These are phyloP conservation scores for Chenopodium suecicum DNA, from an alignment of 148 eudicot species.

Conservation along the genomic window DNA sequence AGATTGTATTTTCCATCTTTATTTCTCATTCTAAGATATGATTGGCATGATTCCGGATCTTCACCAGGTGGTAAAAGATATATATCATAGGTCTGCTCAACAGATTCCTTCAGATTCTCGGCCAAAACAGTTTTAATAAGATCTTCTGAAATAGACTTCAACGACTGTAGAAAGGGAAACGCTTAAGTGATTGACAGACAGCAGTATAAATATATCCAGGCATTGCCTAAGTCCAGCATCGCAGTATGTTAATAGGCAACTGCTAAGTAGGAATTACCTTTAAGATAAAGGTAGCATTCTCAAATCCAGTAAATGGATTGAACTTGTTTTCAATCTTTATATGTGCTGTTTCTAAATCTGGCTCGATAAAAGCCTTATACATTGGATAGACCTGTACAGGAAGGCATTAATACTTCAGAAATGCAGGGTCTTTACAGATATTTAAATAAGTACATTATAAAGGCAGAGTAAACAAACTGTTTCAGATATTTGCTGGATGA, in stretches of 20 bases:
- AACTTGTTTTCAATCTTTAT: constrained; percentile 89
- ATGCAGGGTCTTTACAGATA: constrained; percentile 13
- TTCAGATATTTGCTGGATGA: constrained; percentile 95
- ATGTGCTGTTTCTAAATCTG: constrained; percentile 91
- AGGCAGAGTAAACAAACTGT: constrained; percentile 50
- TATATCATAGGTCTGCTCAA: constrained; percentile 87
- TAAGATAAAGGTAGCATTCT: constrained; percentile 79
- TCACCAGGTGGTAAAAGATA: constrained; percentile 97
- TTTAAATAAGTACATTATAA: constrained; percentile 5
- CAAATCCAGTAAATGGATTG: constrained; percentile 94
- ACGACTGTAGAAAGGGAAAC: constrained; percentile 46
- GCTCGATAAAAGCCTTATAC: constrained; percentile 99
- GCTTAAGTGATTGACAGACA: constrained; percentile 13
- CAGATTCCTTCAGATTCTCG: constrained; percentile 47
- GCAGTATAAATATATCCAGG: neutral
- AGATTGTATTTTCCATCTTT: constrained; percentile 97
- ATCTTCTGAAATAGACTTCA: constrained; percentile 56
- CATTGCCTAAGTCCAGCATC: neutral
- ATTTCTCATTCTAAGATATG: constrained; percentile 93
- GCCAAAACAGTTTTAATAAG: constrained; percentile 60
- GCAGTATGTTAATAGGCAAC: neutral
- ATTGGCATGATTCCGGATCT: constrained; percentile 96
- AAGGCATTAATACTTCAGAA: constrained; percentile 25
- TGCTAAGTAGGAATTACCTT: constrained; percentile 44
- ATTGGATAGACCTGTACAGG: constrained; percentile 84